Conservation (phyloP, 176 grass and related monocot species). For the Cenchrus fungigraminus region DNA sequence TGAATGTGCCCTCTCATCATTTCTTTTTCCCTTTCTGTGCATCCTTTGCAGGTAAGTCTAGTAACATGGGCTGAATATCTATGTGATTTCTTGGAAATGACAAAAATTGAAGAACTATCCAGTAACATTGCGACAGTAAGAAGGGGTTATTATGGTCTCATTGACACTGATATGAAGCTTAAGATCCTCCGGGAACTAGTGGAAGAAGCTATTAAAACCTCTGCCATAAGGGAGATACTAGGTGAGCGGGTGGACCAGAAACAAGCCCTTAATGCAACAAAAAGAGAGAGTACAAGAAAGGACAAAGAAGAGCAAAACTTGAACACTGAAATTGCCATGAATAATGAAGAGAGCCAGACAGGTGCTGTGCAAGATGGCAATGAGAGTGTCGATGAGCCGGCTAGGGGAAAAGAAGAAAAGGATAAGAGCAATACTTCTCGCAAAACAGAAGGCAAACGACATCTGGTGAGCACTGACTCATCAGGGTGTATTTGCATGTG, state of each 20-base stretch:
- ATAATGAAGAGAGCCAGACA: slow-evolving; percentile 41
- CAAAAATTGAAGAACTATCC: slow-evolving; percentile 53
- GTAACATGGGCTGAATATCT: slow-evolving; percentile 76
- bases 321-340: slow-evolving; percentile 37
- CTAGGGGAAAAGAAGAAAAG: slow-evolving; percentile 40
- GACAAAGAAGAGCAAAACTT: slow-evolving; percentile 52
- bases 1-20: slow-evolving; percentile 1
- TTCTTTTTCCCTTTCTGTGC: background rate
- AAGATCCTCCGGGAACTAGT: slow-evolving; percentile 67
- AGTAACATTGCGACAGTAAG: slow-evolving; percentile 54
- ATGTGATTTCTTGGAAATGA: slow-evolving; percentile 73
- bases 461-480: slow-evolving; percentile 35
- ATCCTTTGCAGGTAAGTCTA: slow-evolving; percentile 61
- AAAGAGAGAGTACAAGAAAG: slow-evolving; percentile 60
- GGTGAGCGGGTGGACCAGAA: slow-evolving; percentile 64
- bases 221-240: slow-evolving; percentile 64
- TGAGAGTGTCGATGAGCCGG: slow-evolving; percentile 22
- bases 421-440: slow-evolving; percentile 31
- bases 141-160: slow-evolving; percentile 74
- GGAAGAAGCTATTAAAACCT: slow-evolving; percentile 69
- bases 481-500: background rate
- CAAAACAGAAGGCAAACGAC: slow-evolving; percentile 38
- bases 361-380: slow-evolving; percentile 38
- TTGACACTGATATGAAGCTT: slow-evolving; percentile 73
- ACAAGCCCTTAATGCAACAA: slow-evolving; percentile 61